Percentiles rank a stretch among this genome's conserved stretches.
These are phyloP conservation scores for Oryza brachyantha DNA, from an alignment of 176 grass and related monocot species.

Conservation along the genomic window DNA sequence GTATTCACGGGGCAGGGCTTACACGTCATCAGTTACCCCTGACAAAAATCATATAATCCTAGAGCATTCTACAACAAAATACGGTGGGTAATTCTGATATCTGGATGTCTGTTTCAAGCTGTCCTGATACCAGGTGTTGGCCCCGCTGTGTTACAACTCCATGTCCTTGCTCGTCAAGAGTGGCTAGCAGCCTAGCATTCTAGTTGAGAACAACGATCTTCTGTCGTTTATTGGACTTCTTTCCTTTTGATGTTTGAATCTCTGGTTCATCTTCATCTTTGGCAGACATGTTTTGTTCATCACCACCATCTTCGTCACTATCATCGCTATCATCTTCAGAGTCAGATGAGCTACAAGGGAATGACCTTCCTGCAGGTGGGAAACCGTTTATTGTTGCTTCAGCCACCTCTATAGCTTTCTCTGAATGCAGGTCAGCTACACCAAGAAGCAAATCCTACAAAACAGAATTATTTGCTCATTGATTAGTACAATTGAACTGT, in stretches of 20 bases:
- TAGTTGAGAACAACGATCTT: constrained; percentile 80
- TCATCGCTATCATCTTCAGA: constrained; percentile 45
- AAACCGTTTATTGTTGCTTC: constrained; percentile 54
- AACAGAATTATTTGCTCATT: not conserved
- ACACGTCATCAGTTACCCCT: not conserved
- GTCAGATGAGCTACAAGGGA: constrained; percentile 43
- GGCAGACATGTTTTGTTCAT: not conserved
- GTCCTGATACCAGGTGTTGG: not conserved
- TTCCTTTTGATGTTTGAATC: constrained; percentile 8
- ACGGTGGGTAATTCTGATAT: not conserved
- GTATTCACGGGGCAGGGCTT: not conserved
- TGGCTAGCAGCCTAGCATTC: constrained; percentile 9
- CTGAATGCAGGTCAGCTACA: constrained; percentile 69
- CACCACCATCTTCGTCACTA: constrained; percentile 19
- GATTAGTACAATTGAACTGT: not conserved
- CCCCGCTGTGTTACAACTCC: not conserved
- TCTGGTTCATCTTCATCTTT: constrained; percentile 19
- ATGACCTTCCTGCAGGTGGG: constrained; percentile 35
- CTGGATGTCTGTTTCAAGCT: not conserved
- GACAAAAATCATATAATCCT: not conserved
- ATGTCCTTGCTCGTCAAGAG: not conserved
- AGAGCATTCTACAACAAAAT: constrained; percentile 24
- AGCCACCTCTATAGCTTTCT: constrained; percentile 72
- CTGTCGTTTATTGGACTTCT: constrained; percentile 55
- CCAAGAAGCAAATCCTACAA: constrained; percentile 88